Evolutionary conservation across 2,329 filamentous ascomycete species (phyloP), one percentile per base, ranked within the genome.

Genomic region (Aspergillus costaricaensis): DNA sequence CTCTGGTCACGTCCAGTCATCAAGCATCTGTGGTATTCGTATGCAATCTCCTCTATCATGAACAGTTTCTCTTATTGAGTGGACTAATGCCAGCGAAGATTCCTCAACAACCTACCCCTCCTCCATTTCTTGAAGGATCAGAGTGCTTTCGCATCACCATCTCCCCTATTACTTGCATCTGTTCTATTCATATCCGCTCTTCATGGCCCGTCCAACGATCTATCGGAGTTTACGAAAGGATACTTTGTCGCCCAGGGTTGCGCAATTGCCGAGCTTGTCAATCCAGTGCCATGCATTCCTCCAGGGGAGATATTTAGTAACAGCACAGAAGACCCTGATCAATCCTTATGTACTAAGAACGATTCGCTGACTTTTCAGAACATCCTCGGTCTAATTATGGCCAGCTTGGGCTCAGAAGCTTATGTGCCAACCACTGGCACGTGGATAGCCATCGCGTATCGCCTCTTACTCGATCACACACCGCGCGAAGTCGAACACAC

Each of bases 361-460:
- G 62, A 62, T n/a, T 41, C 64, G 9, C 59, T 57, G 25, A 62
- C 59, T 2, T 72, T 70, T 17, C 66, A 71, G 14, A 61, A 72
- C 23, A 72, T 71, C 8, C 65, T 72, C 12, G 70, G 70, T 6
- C 55, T 72, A 8, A 66, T 72, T 7, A 72, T 72, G 70, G 70
- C 70, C 15, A 72, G 69, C 41, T 57, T 72, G n/a, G 67, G 70
- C 51, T 72, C 68, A 5, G 70, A 72, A 52, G 70, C 68, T 8
- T 71, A 69, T 49, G 61, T 72, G 14, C 62, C 67, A 39, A 60
- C 68, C 0, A 72, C 70, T 8, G 70, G 67, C 4, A 65, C 64
- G n/a, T 72, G 70, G 70, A 72, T 72, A 48, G 69, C 70, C 27
- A 65, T 71, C 48, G 70, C 67, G 1, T 72, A 72, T 44, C 68